phyloP scores from a whole-genome alignment of 768 basidiomycete genomes.

The Calocybe gangraenosa region DNA sequence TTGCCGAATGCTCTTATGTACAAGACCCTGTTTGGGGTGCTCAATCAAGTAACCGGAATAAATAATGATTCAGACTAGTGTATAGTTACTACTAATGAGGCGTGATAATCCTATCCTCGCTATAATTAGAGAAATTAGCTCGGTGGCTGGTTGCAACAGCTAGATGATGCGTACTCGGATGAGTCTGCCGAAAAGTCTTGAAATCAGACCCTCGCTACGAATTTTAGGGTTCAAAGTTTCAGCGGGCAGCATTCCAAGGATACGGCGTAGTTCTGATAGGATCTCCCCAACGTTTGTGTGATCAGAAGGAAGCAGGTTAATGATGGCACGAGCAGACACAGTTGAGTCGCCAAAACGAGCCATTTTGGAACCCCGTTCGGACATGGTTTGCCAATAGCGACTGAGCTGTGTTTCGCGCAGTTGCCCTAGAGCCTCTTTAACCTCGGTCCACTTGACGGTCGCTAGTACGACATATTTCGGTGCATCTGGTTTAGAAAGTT shows the following conservation, averaged over 20 bases:
- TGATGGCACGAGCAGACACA: neutral
- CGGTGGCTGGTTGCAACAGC: neutral
- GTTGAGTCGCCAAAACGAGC: neutral
- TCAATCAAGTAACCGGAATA: neutral
- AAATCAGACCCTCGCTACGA: neutral
- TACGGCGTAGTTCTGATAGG: neutral
- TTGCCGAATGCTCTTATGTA: too few species aligned
- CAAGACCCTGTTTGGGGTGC: too few species aligned
- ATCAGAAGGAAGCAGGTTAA: neutral
- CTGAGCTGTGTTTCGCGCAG: slow-evolving; percentile 1
- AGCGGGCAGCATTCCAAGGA: neutral
- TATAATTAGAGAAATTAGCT: too few species aligned
- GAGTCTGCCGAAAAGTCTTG: neutral
- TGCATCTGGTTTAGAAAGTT: neutral
- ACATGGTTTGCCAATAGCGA: neutral
- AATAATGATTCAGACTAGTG: too few species aligned
- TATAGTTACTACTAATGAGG: too few species aligned
- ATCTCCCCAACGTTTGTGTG: neutral
- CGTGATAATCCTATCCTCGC: too few species aligned
- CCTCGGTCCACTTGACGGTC: slow-evolving; percentile 6
- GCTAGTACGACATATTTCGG: neutral
- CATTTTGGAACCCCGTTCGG: neutral
- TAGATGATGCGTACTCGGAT: neutral
- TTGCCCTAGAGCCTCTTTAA: neutral
- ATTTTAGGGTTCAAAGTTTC: neutral